A percentile compares a stretch with the other conserved stretches of the same genome.
Evolutionary conservation across 805 yeast species (phyloP).

Genomic region (Yamadazyma endophytica): DNA sequence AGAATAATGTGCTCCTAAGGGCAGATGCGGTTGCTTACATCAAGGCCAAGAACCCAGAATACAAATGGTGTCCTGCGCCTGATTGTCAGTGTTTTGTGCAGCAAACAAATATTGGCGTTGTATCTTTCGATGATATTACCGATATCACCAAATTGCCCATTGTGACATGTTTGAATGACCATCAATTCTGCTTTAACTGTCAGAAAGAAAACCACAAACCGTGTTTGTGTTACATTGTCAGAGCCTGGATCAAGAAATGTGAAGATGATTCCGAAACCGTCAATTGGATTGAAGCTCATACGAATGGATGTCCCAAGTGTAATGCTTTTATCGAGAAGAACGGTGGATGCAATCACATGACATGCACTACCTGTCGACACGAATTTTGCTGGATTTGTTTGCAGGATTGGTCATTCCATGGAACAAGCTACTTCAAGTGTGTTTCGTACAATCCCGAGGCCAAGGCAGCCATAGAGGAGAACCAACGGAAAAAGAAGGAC

Average conservation of each 20-base stretch:
- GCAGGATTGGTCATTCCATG: slow-evolving; percentile 72
- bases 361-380: slow-evolving; percentile 68
- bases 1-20: slow-evolving; percentile 28
- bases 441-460: slow-evolving; percentile 45
- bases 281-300: slow-evolving; percentile 81
- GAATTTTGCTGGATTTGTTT: slow-evolving; percentile 95
- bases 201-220: slow-evolving; percentile 77
- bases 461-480: slow-evolving; percentile 32
- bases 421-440: slow-evolving; percentile 62
- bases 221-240: slow-evolving; percentile 68
- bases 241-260: slow-evolving; percentile 73
- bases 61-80: slow-evolving; percentile 81
- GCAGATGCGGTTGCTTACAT: slow-evolving; percentile 48
- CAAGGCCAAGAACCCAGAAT: slow-evolving; percentile 39
- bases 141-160: slow-evolving; percentile 46
- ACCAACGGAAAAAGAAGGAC: slow-evolving; percentile 40
- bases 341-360: slow-evolving; percentile 98
- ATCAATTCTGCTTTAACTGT: slow-evolving; percentile 78
- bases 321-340: slow-evolving; percentile 76
- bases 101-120: background rate
- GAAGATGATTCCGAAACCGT: slow-evolving; percentile 84
- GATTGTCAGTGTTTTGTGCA: slow-evolving; percentile 46
- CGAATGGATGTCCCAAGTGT: slow-evolving; percentile 86
- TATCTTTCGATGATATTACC: background rate
- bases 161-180: slow-evolving; percentile 63